These are phyloP conservation scores for Diplosphaera chodatii DNA, from an alignment of 139 green algal genomes.

Conservation along the genomic window DNA sequence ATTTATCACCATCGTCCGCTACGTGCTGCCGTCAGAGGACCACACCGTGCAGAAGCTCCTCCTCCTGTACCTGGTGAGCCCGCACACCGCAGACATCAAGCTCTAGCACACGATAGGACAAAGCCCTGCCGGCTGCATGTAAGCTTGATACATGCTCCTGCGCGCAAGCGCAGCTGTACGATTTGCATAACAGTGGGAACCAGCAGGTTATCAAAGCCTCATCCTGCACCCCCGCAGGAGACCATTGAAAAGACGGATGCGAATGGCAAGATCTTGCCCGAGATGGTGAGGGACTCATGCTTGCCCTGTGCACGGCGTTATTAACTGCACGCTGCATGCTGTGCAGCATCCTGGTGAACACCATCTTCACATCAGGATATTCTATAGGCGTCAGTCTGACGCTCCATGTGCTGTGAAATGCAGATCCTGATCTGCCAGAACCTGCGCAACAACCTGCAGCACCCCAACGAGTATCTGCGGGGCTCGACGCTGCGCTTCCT, in stretches of 20 bases:
- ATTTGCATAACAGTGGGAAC: too few species aligned
- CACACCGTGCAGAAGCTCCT: slow-evolving; percentile 97
- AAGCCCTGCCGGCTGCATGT: not conserved
- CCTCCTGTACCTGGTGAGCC: slow-evolving; percentile 90
- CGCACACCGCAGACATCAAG: too few species aligned
- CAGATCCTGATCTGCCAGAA: slow-evolving; percentile 99
- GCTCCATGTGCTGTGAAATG: not conserved
- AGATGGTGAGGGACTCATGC: slow-evolving; percentile 77
- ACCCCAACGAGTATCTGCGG: slow-evolving; percentile 98
- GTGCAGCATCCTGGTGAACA: too few species aligned
- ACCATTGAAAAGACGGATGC: slow-evolving; percentile 98
- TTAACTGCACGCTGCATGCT: too few species aligned
- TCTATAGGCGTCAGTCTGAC: too few species aligned
- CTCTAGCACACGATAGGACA: too few species aligned
- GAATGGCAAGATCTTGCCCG: slow-evolving; percentile 90
- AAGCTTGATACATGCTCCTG: not conserved
- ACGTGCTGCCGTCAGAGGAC: slow-evolving; percentile 96
- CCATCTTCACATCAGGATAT: too few species aligned
- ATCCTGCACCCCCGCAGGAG: slow-evolving; percentile 53
- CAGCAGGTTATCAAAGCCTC: not conserved
- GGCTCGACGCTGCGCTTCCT: slow-evolving; percentile 95
- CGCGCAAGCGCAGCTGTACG: not conserved
- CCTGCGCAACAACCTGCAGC: slow-evolving; percentile 98
- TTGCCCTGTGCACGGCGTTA: not conserved
- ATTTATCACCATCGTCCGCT: slow-evolving; percentile 99